Evolutionary conservation across 192 early-diverging fungal genomes (phyloP), one percentile per base, ranked within the genome.

Genomic region (Dissophora ornata): DNA sequence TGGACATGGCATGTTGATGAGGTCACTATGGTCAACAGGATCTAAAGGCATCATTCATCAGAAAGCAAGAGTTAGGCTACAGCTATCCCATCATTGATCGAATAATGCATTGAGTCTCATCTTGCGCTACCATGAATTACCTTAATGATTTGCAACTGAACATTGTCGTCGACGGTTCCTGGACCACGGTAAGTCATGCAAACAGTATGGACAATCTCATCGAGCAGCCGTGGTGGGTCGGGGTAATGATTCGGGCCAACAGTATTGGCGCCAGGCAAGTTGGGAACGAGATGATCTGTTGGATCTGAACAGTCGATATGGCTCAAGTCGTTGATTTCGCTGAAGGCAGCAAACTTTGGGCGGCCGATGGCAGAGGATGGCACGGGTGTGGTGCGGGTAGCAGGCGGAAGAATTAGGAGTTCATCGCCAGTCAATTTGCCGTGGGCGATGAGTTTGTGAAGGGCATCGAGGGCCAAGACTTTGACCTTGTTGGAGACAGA

Each of bases 131-230:
- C n/a, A n/a, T n/a, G n/a, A n/a, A n/a, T n/a, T n/a, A 82, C 81
- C 71, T 82, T 82, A 46, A 79, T 69, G 48, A 82, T 79, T 54
- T 82, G 81, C 10, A 82, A 41, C 48, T 79, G 74, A 62, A 82
- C 81, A 62, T 71, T 69, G 49, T 79, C 69, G 59, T 82, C 81
- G 1, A 69, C 60, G 41, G 67, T 71, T 34, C 71, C 62, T 21
- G 74, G 69, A n/a, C 81, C 81, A 50, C 56, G 62, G 57, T 73
- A 82, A 25, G 74, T 78, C 62, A 79, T 68, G 54, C 81, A 82
- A 19, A 82, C 58, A 6, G 69, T 82, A 45, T 82, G 81, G 24
- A 82, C 81, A 59, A 82, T 74, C 54, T 82, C 81, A 60, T 82
- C 81, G n/a, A 82, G 57, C 22, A 82, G 60, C 49, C 70, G 58